Conservation (phyloP, 2,329 filamentous ascomycete genomes). For the Chrysosporium queenslandicum region DNA sequence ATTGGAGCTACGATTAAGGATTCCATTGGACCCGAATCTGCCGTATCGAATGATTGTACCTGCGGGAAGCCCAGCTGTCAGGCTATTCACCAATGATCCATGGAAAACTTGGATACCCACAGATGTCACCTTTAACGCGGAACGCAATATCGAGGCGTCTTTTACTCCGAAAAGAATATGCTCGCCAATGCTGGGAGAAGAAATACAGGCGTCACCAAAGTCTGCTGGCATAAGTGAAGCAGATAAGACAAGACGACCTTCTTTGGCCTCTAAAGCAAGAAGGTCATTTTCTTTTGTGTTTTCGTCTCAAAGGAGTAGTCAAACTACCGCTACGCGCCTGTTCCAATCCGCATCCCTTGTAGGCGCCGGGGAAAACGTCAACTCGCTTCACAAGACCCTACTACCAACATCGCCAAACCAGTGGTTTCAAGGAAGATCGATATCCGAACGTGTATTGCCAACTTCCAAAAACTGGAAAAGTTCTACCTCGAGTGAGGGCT, state of each 20-base stretch:
- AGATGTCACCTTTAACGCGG: background rate
- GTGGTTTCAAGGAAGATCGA: background rate
- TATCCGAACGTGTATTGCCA: background rate
- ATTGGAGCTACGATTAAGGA: constrained; percentile 1
- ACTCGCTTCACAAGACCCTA: background rate
- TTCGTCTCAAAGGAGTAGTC: constrained; percentile 2
- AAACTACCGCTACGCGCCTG: background rate
- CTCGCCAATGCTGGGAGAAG: background rate
- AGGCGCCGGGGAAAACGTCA: background rate
- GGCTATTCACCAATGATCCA: background rate
- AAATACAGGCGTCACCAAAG: background rate
- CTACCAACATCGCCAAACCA: background rate
- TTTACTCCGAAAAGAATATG: background rate
- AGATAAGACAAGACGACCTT: background rate
- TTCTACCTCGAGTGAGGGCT: background rate
- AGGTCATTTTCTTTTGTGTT: background rate
- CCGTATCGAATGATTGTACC: constrained; percentile 3
- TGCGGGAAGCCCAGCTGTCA: background rate
- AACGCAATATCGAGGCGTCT: background rate
- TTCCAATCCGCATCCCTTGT: background rate
- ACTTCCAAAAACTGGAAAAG: background rate
- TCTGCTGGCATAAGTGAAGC: background rate
- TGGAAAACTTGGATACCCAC: background rate
- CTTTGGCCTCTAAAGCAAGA: background rate
- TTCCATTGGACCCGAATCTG: background rate